phyloP scores from a whole-genome alignment of 2,329 filamentous ascomycete genomes.

The Fusarium sp. region DNA sequence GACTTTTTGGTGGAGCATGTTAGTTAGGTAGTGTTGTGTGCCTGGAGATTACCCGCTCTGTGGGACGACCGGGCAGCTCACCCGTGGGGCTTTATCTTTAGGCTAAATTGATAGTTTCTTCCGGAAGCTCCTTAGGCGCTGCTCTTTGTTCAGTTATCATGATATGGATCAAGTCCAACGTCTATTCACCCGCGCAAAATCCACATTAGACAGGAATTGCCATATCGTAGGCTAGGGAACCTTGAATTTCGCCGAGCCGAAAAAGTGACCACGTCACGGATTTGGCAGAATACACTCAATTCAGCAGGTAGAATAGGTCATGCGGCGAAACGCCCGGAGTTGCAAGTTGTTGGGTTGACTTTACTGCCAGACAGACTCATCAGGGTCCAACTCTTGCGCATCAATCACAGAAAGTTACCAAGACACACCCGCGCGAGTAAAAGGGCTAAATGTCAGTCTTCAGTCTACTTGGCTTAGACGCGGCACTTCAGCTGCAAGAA shows the following conservation, averaged over 20 bases:
- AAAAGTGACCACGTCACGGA: conserved; percentile 31
- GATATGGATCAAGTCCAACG: conserved; percentile 20
- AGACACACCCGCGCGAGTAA: conserved; percentile 17
- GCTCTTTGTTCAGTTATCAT: conserved; percentile 20
- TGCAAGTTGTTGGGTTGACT: neutral
- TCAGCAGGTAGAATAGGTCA: conserved; percentile 12
- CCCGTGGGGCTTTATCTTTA: conserved; percentile 35
- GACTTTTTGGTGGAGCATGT: conserved; percentile 16
- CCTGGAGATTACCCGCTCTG: conserved; percentile 46
- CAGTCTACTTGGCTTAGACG: conserved; percentile 23
- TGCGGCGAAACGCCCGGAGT: conserved; percentile 23
- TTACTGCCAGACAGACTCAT: neutral
- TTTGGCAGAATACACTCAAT: conserved; percentile 12
- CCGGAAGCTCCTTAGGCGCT: conserved; percentile 19
- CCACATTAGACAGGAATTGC: conserved; percentile 14
- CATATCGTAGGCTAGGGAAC: conserved; percentile 29
- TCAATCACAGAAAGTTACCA: conserved; percentile 43
- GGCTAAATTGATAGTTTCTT: conserved; percentile 44
- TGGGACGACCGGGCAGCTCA: conserved; percentile 43
- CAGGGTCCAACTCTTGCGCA: conserved; percentile 32
- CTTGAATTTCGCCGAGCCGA: conserved; percentile 30
- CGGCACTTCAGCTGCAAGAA: conserved; percentile 22
- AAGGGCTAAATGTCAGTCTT: conserved; percentile 13
- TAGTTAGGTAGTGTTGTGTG: conserved; percentile 4
- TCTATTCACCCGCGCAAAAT: conserved; percentile 30